phyloP scores from a whole-genome alignment of 352 stramenopile genomes.

The Globisporangium carolinianum region DNA sequence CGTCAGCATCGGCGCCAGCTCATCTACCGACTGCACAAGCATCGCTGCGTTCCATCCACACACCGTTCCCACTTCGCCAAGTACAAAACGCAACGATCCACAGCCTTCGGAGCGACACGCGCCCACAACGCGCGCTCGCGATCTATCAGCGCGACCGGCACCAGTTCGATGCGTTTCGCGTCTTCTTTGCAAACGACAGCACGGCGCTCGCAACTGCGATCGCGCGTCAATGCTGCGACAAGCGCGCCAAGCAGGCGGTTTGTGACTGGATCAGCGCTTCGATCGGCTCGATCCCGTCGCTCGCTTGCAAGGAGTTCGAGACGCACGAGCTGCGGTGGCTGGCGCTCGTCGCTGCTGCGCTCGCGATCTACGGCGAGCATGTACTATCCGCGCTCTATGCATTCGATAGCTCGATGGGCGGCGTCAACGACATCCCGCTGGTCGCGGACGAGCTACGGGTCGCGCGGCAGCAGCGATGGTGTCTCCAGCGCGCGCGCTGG shows the following conservation, averaged over 20 bases:
- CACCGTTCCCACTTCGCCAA: background rate
- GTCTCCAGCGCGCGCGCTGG: constrained; percentile 1
- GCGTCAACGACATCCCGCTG: constrained; percentile 7
- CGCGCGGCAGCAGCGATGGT: constrained; percentile 2
- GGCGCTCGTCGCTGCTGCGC: constrained; percentile 6
- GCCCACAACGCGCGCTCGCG: constrained; percentile 1
- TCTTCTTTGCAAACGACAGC: constrained; percentile 8
- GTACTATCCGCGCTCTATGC: constrained; percentile 5
- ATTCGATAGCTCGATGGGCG: constrained; percentile 2
- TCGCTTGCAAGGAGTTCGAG: background rate
- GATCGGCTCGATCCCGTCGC: constrained; percentile 3
- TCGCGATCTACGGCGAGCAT: constrained; percentile 4
- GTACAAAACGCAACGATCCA: background rate
- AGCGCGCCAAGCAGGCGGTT: constrained; percentile 2
- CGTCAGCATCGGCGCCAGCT: background rate
- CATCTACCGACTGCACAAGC: background rate
- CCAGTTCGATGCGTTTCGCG: constrained; percentile 3
- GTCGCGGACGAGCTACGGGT: constrained; percentile 7
- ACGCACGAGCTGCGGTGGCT: constrained; percentile 6
- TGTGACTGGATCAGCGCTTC: constrained; percentile 2
- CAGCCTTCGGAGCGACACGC: background rate
- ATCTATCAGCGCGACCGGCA: background rate
- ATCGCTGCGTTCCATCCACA: background rate
- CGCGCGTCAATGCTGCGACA: constrained; percentile 7
- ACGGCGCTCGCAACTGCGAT: constrained; percentile 6